phyloP scores from a whole-genome alignment of 768 basidiomycete species.

The Sarcodon sp. region DNA sequence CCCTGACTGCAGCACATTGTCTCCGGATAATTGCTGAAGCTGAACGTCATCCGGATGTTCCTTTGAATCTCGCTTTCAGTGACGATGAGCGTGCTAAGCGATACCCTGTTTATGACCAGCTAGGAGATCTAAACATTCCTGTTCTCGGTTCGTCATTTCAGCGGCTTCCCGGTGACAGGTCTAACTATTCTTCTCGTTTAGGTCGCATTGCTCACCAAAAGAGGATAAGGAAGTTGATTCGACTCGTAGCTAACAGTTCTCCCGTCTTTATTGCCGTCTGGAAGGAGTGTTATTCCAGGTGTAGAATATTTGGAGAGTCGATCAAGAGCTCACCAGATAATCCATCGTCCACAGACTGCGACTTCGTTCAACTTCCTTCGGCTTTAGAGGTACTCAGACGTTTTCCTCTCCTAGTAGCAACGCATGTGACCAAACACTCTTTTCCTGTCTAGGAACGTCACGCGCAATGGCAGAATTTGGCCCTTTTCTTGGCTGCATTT shows the following conservation, averaged over 20 bases:
- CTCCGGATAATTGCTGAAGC: slow-evolving; percentile 57
- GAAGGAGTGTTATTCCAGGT: slow-evolving; percentile 73
- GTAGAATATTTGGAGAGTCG: slow-evolving; percentile 20
- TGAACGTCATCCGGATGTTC: slow-evolving; percentile 49
- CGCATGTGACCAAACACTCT: neutral
- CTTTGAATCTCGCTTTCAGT: slow-evolving; percentile 31
- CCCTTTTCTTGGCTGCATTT: slow-evolving; percentile 65
- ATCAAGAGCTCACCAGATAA: neutral
- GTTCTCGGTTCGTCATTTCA: slow-evolving; percentile 42
- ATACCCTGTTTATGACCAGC: slow-evolving; percentile 62
- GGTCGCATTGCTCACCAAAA: slow-evolving; percentile 76
- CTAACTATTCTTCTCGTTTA: slow-evolving; percentile 12
- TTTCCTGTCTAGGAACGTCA: slow-evolving; percentile 42
- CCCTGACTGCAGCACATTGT: slow-evolving; percentile 53
- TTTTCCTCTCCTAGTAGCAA: neutral
- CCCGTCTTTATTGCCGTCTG: slow-evolving; percentile 68
- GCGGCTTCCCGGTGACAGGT: neutral
- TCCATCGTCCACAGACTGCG: neutral
- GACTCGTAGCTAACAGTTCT: slow-evolving; percentile 47
- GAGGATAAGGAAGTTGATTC: slow-evolving; percentile 59
- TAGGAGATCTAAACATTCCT: slow-evolving; percentile 63
- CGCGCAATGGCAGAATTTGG: slow-evolving; percentile 78
- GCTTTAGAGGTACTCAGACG: neutral
- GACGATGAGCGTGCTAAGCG: slow-evolving; percentile 58
- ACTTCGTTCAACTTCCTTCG: neutral